Evolutionary conservation across 2,329 filamentous ascomycete species (phyloP), one percentile per base, ranked within the genome.

Genomic region (Clarireedia homoeocarpa): DNA sequence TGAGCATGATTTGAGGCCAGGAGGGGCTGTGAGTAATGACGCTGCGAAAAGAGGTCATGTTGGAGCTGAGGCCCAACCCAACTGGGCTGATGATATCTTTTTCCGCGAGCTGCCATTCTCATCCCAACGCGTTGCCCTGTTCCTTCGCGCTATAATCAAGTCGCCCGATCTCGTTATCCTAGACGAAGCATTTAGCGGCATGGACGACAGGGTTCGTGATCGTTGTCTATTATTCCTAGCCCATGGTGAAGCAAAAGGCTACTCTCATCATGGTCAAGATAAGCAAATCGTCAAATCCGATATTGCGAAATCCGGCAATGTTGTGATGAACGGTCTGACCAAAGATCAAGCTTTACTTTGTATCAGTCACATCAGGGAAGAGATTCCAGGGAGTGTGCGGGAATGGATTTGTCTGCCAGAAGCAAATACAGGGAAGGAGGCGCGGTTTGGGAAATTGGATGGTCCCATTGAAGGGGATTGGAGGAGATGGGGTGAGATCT

Each of bases 351-450:
- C 91, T 0, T 73, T 99, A 53, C 80, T 97, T n/a, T 90, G 91
- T 61, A 92, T 97, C 58, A 94, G 90, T 59, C 94, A 99, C 72
- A 79, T 92, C 59, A 85, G 84, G 60, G 91, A 96, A 65, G 94
- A 99, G 71, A 88, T 97, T 9, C 94, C 94, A 0, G 84, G 86
- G 50, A 86, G 85, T 62, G 81, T 96, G 24, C 75, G 89, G 48
- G 84, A 95, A 68, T 97, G 88, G 86, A 77, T 97, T 51, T 91
- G 89, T 69, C 74, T 96, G 30, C 91, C 92, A 1, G 87, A 91
- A 71, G 78, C 85, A 3, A 87, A 85, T 53, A 82, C 82, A 1
- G 80, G 80, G 1, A 64, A 67, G 36, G 71, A 78, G 15, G 83
- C 86, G 9, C 76, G 86, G 53, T 84, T 85, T 65, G 88, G 88